phyloP scores from a whole-genome alignment of 495 filamentous ascomycete species.

The Penicillium salamii region DNA sequence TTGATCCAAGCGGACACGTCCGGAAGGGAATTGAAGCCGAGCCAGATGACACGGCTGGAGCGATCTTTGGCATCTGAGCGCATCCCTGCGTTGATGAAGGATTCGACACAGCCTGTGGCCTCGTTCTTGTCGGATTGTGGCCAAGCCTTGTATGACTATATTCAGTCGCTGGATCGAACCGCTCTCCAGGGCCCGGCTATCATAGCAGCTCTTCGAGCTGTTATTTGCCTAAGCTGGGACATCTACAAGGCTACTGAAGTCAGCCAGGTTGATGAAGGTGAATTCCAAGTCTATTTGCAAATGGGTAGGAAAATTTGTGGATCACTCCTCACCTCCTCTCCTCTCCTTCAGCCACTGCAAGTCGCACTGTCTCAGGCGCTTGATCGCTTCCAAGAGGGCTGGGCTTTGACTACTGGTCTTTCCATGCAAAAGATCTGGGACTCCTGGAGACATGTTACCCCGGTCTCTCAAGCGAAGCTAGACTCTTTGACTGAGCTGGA shows the following conservation, averaged over 20 bases:
- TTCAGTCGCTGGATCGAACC: slow-evolving; percentile 31
- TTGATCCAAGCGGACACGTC: slow-evolving; percentile 36
- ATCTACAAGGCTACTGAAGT: slow-evolving; percentile 47
- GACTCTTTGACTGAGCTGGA: slow-evolving; percentile 58
- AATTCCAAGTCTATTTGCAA: slow-evolving; percentile 54
- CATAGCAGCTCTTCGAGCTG: slow-evolving; percentile 34
- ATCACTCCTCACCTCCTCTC: slow-evolving; percentile 25
- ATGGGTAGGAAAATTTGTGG: slow-evolving; percentile 38
- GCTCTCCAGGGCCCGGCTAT: slow-evolving; percentile 25
- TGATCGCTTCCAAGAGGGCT: slow-evolving; percentile 44
- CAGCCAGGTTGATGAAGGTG: slow-evolving; percentile 49
- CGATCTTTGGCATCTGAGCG: slow-evolving; percentile 58
- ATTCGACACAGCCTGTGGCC: slow-evolving; percentile 59
- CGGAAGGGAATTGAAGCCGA: slow-evolving; percentile 48
- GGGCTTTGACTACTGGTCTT: slow-evolving; percentile 68
- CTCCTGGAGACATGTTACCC: slow-evolving; percentile 62
- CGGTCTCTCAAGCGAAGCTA: slow-evolving; percentile 49
- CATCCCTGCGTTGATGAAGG: slow-evolving; percentile 58
- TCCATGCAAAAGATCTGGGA: slow-evolving; percentile 87
- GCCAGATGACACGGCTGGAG: slow-evolving; percentile 66
- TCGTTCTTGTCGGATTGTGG: slow-evolving; percentile 43
- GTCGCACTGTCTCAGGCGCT: slow-evolving; percentile 38
- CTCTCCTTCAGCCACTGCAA: slow-evolving; percentile 30
- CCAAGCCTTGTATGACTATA: slow-evolving; percentile 38
- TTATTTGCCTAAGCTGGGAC: slow-evolving; percentile 58